Base-by-base conservation (phyloP, 1,139 yeast genomes). In the Lodderomyces orthopsilosis region DNA sequence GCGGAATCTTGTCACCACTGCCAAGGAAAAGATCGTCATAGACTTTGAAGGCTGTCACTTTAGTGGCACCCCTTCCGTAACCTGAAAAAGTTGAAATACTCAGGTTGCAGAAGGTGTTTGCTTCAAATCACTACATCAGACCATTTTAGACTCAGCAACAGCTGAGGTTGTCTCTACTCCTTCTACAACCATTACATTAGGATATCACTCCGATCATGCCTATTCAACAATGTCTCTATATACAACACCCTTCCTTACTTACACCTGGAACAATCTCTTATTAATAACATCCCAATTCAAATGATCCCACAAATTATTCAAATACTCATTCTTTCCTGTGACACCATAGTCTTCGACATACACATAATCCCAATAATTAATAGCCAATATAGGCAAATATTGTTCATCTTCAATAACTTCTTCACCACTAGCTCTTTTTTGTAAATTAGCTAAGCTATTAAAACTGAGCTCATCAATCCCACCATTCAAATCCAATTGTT, bases 321-420 rank as follows among this genome's bases (percentile, higher is more conserved):
- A 75, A 62, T 86, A 93, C 50, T 81, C 79, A 28, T 78, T 74
- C 65, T 83, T 85, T 35, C 95, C 95, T 41, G 68, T 75, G 42
- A 88, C 76, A 24, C 97, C 96, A 64, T 83, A 93, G 63, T 93
- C 98, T 17, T 77, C 66, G 43, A 89, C 57, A 63, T 83, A 93
- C 18, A 96, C 89, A 52, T 82, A 79, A 61, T 91, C 95, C 97
- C 98, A 91, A 52, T 86, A 75, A 62, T 83, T 88, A 53, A 90
- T 74, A 42, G 84, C 88, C 52, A 93, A 74, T 41, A 93, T 65
- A 7, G 96, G 97, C 55, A 91, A 71, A 35, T 86, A 94, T 59
- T 74, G 74, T 41, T 72, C 76, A 15, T 40, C 37, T 19, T 40
- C 32, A n/a, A n/a, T 15, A 27, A 8, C 32, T 19, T 21, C 30